These are phyloP conservation scores for Aspergillus fumigatus DNA, from an alignment of 2,329 filamentous ascomycete genomes.

Conservation along the genomic window DNA sequence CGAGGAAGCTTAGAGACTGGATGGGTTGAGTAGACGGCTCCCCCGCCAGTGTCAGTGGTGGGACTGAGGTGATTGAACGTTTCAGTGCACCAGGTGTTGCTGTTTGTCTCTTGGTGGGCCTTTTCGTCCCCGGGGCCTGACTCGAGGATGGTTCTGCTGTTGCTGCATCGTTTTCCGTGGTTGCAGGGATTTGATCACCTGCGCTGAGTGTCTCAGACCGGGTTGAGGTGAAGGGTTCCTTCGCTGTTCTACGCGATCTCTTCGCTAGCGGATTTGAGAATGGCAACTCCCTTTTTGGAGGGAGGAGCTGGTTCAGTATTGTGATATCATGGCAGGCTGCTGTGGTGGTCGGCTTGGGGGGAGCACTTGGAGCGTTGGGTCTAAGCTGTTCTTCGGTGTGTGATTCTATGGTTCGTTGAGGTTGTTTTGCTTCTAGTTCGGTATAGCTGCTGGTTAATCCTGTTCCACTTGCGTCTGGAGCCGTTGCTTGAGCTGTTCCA, in stretches of 20 bases:
- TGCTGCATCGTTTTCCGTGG: not conserved
- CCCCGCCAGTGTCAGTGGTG: not conserved
- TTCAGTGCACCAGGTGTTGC: not conserved
- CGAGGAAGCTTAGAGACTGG: not conserved
- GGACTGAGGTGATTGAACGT: not conserved
- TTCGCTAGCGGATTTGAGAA: constrained; percentile 30
- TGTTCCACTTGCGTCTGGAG: not conserved
- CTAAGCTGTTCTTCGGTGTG: not conserved
- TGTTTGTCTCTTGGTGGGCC: not conserved
- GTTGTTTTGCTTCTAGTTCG: not conserved
- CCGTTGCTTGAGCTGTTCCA: not conserved
- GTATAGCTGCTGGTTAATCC: not conserved
- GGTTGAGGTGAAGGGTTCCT: not conserved
- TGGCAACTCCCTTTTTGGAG: constrained; percentile 40
- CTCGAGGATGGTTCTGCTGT: not conserved
- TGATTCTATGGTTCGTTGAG: not conserved
- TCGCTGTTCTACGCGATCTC: constrained; percentile 5
- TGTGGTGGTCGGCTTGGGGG: constrained; percentile 22
- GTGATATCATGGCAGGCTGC: constrained; percentile 24
- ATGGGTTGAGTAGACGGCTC: not conserved
- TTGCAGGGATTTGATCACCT: constrained; percentile 1
- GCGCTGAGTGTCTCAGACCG: not conserved
- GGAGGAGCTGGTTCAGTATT: constrained; percentile 33
- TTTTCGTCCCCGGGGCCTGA: not conserved
- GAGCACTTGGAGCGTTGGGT: not conserved